A percentile compares a stretch with the other conserved stretches of the same genome.
Conservation (phyloP, 225 moss, liverwort and hornwort species). For the Physcomitrellopsis africana region DNA sequence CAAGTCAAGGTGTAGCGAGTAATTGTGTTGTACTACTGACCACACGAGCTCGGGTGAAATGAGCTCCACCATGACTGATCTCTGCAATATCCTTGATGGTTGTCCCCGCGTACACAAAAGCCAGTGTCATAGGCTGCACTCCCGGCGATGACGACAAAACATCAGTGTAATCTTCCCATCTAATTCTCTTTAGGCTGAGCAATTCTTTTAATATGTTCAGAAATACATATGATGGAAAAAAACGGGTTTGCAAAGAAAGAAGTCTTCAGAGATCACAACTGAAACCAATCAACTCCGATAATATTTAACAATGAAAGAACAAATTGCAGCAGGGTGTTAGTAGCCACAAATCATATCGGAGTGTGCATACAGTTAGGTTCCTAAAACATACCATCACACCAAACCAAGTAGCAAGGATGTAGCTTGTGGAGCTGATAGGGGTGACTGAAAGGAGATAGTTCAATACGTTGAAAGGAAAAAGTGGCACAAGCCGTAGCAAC, state of each 20-base stretch:
- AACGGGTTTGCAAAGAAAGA: no score
- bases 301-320: no score
- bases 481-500: conserved; percentile 90
- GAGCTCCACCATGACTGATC: conserved; percentile 71
- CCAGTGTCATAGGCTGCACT: conserved; percentile 92
- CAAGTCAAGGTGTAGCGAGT: conserved; percentile 3
- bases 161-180: background rate
- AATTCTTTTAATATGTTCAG: no score
- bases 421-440: conserved; percentile 75
- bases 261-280: no score
- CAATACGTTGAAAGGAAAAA: conserved; percentile 84
- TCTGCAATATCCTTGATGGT: conserved; percentile 96
- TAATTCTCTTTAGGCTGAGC: background rate
- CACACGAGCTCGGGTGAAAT: conserved; percentile 68
- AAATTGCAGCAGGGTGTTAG: background rate
- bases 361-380: background rate
- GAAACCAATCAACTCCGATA: no score
- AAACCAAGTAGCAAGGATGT: conserved; percentile 85
- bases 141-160: background rate
- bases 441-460: conserved; percentile 95
- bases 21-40: conserved; percentile 37
- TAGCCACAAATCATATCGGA: background rate
- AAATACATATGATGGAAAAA: no score
- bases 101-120: conserved; percentile 91
- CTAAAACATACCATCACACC: conserved; percentile 84